Percentiles rank a stretch among this genome's conserved stretches.
Evolutionary conservation across 257 asterid genomes (phyloP).

Genomic region (Osmanthus fragrans): DNA sequence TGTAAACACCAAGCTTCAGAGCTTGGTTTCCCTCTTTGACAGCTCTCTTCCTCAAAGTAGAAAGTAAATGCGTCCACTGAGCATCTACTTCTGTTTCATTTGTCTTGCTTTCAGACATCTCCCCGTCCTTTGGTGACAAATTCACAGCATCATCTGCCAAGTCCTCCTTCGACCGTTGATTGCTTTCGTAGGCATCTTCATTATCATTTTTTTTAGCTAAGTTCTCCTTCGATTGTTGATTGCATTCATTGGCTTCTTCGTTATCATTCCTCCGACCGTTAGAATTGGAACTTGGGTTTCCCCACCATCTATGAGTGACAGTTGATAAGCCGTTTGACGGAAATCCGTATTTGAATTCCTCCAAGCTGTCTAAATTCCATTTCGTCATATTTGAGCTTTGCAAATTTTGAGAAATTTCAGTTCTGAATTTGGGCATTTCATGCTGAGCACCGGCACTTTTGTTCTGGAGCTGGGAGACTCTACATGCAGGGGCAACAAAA

Average conservation of each 20-base stretch:
- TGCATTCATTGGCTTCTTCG: constrained; percentile 5
- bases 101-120: constrained; percentile 23
- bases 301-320: constrained; percentile 72
- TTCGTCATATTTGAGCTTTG: constrained; percentile 32
- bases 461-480: constrained; percentile 42
- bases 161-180: constrained; percentile 12
- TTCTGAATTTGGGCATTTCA: constrained; percentile 30
- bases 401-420: constrained; percentile 25
- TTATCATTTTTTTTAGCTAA: constrained; percentile 1
- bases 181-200: constrained; percentile 14
- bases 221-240: neutral
- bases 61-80: constrained; percentile 32
- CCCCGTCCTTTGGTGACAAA: constrained; percentile 21
- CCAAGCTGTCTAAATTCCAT: constrained; percentile 35
- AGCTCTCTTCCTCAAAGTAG: constrained; percentile 56
- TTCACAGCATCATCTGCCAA: constrained; percentile 1
- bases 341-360: constrained; percentile 80
- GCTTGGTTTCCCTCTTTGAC: constrained; percentile 54
- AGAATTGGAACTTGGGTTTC: constrained; percentile 28
- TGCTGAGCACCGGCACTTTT: constrained; percentile 29
- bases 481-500: constrained; percentile 19
- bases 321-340: constrained; percentile 70
- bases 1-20: constrained; percentile 51
- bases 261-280: neutral
- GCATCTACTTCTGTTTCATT: constrained; percentile 19